Evolutionary conservation across 176 grass and related monocot species (phyloP).

Genomic region (Musa troglodytarum): DNA sequence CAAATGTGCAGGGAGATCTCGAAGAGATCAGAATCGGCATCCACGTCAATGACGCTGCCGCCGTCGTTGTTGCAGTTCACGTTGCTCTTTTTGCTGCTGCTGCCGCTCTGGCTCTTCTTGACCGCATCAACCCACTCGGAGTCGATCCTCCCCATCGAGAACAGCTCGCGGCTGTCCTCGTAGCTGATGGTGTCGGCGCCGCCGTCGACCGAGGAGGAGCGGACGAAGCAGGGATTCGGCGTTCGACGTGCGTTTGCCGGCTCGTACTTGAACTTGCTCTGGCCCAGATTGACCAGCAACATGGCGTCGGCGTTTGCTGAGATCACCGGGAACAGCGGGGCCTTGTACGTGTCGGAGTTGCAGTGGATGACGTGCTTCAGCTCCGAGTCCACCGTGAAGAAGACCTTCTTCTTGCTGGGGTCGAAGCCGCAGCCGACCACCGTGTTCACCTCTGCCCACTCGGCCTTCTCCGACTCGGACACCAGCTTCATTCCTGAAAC

Average conservation of each 20-base stretch:
- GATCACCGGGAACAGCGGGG: conserved; percentile 63
- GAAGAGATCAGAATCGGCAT: conserved; percentile 73
- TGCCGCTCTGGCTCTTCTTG: conserved; percentile 38
- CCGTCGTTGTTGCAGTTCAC: background rate
- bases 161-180: conserved; percentile 88
- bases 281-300: conserved; percentile 84
- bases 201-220: conserved; percentile 18
- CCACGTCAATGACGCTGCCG: conserved; percentile 30
- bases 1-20: conserved; percentile 56
- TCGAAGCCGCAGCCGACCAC: conserved; percentile 85
- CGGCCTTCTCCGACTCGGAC: conserved; percentile 57
- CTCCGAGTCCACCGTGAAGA: conserved; percentile 85
- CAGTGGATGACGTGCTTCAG: conserved; percentile 63
- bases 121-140: conserved; percentile 42
- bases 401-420: conserved; percentile 73
- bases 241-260: conserved; percentile 67
- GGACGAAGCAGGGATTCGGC: conserved; percentile 66
- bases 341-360: conserved; percentile 60
- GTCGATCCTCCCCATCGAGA: conserved; percentile 84
- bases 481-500: conserved; percentile 75
- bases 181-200: conserved; percentile 26
- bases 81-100: conserved; percentile 34
- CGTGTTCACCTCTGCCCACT: conserved; percentile 65
- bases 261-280: conserved; percentile 81
- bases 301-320: conserved; percentile 65